These are phyloP conservation scores for Forsythia viridissima DNA, from an alignment of 257 asterid genomes.

Conservation along the genomic window DNA sequence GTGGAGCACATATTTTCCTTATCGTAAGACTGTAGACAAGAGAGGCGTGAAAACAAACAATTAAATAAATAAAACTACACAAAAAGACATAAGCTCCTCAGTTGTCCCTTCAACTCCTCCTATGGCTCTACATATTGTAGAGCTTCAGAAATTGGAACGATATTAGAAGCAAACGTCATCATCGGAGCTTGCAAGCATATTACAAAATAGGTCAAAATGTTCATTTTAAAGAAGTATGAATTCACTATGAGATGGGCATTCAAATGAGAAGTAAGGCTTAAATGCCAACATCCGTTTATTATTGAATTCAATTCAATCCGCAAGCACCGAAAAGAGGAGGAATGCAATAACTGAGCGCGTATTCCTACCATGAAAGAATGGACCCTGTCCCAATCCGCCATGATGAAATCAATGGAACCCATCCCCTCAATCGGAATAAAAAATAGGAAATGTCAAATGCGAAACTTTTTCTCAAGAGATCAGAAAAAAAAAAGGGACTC, in stretches of 20 bases:
- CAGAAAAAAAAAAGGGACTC: neutral
- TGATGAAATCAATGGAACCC: neutral
- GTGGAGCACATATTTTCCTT: neutral
- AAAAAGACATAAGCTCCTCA: neutral
- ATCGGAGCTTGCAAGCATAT: neutral
- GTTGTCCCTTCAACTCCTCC: slow-evolving; percentile 3
- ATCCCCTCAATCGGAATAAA: neutral
- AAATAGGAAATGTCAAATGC: neutral
- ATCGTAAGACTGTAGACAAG: neutral
- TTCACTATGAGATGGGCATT: neutral
- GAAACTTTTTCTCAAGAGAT: neutral
- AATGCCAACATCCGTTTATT: neutral
- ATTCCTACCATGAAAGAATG: neutral
- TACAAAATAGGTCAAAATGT: neutral
- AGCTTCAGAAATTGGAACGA: slow-evolving; percentile 6
- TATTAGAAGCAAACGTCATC: neutral
- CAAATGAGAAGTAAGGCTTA: neutral
- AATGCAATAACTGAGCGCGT: neutral
- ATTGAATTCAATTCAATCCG: neutral
- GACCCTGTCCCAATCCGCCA: neutral
- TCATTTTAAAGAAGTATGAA: neutral
- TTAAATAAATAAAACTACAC: neutral
- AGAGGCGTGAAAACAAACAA: neutral
- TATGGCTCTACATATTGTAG: neutral
- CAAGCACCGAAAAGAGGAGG: neutral